Evolutionary conservation across 2,329 filamentous ascomycete species (phyloP).

Genomic region (Didymella glomerata): DNA sequence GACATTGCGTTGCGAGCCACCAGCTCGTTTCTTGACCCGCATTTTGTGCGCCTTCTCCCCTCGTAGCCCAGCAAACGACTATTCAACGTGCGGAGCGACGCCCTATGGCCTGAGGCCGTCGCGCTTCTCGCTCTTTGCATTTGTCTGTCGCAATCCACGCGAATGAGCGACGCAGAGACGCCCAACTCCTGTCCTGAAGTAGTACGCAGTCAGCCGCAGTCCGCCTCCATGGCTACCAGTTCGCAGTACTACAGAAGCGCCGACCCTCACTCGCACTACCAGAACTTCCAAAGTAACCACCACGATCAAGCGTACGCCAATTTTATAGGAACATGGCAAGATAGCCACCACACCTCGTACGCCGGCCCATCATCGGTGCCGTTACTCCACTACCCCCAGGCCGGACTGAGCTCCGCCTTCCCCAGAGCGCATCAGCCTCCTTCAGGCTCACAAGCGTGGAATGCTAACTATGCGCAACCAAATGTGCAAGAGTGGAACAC

Average conservation of each 20-base stretch:
- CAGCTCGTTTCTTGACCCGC: conserved; percentile 34
- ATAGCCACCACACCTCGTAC: conserved; percentile 33
- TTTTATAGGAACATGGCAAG: conserved; percentile 38
- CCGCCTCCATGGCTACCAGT: conserved; percentile 40
- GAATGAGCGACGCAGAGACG: conserved; percentile 33
- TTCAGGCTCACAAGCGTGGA: conserved; percentile 30
- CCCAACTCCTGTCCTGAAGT: conserved; percentile 30
- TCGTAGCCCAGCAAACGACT: conserved; percentile 29
- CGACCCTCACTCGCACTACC: conserved; percentile 41
- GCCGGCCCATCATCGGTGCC: conserved; percentile 35
- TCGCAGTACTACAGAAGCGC: conserved; percentile 44
- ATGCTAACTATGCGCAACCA: conserved; percentile 29
- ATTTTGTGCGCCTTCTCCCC: conserved; percentile 32
- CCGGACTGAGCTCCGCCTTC: conserved; percentile 34
- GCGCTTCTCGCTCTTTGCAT: conserved; percentile 30
- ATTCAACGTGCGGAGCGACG: conserved; percentile 29
- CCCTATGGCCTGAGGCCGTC: conserved; percentile 34
- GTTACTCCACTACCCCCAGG: conserved; percentile 38
- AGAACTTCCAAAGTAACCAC: conserved; percentile 28
- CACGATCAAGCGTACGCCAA: conserved; percentile 32
- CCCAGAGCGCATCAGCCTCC: conserved; percentile 31
- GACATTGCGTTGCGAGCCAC: conserved; percentile 30
- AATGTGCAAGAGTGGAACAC: conserved; percentile 31
- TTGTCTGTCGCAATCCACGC: conserved; percentile 26
- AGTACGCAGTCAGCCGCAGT: conserved; percentile 38